Evolutionary conservation across 305 asterid species (phyloP).

Genomic region (Rubia tinctorum): DNA sequence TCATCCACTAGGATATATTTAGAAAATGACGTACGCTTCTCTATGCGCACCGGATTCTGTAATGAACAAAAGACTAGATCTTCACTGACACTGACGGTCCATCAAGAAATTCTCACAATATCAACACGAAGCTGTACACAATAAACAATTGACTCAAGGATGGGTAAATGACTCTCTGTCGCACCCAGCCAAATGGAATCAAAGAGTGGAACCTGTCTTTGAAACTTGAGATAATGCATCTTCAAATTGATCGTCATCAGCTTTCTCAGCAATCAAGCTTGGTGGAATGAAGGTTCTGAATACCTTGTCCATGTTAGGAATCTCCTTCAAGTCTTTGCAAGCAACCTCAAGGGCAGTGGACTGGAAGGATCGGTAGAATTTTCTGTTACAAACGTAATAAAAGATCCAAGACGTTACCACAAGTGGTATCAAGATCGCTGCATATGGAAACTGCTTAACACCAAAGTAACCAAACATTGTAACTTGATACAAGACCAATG

Average conservation of each 20-base stretch:
- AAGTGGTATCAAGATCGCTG: slow-evolving; percentile 56
- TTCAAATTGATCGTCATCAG: slow-evolving; percentile 61
- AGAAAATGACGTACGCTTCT: neutral
- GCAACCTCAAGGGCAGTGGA: slow-evolving; percentile 73
- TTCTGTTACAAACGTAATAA: slow-evolving; percentile 38
- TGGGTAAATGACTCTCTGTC: neutral
- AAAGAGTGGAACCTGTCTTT: slow-evolving; percentile 41
- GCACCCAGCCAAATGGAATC: slow-evolving; percentile 15
- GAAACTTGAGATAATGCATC: slow-evolving; percentile 64
- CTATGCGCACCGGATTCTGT: neutral
- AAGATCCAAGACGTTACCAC: slow-evolving; percentile 52
- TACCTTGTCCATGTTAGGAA: slow-evolving; percentile 56
- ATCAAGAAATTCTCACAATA: neutral
- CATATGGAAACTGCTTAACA: slow-evolving; percentile 40
- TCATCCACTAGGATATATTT: neutral
- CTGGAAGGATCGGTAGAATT: slow-evolving; percentile 62
- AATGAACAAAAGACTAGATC: neutral
- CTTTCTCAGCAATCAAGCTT: slow-evolving; percentile 59
- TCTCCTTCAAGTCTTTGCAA: slow-evolving; percentile 56
- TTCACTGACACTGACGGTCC: neutral
- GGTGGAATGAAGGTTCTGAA: slow-evolving; percentile 69
- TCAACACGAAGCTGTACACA: neutral
- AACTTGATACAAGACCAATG: slow-evolving; percentile 59
- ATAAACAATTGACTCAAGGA: neutral
- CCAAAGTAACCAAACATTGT: slow-evolving; percentile 78